Evolutionary conservation across 2,329 filamentous ascomycete species (phyloP), one percentile per base, ranked within the genome.

Genomic region (Sporothrix pseudoabietina): DNA sequence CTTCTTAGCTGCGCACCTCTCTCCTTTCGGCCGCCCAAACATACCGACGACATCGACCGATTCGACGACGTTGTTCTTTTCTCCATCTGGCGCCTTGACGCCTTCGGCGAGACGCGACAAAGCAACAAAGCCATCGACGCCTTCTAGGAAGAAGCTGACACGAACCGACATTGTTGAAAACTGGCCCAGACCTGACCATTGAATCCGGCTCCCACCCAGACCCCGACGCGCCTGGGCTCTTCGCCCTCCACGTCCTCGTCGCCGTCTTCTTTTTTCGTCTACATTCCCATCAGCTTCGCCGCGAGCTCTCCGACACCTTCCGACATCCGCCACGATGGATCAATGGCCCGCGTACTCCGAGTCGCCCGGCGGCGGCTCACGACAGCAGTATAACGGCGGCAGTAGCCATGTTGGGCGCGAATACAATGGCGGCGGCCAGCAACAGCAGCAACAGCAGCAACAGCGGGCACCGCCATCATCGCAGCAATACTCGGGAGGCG

Each of bases 321-420:
- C 47, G 41, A 19, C 63, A 16, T 57, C 52, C 12, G n/a, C 69
- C 73, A 69, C 80, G 79, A 87, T 87, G 85, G 85, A 87, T 80
- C 82, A 91, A 85, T 92, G 90, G 90, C 88, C 90, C 83, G 82
- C 87, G 76, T 93, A 92, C 82, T 83, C 87, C 81, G 90, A 92
- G 82, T 84, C 89, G 80, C 82, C 87, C 79, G 86, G 86, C 80
- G 85, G 85, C 79, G 86, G 87, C 80, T 85, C 90, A 79, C 86
- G 88, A 83, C 88, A 90, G 81, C 88, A 90, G 81, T 90, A 88
- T 82, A 85, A 86, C 77, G 81, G 49, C 54, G 82, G 82, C 44
- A 82, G 82, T 47, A 82, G 82, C 77, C 78, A 78, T 71, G 73
- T 77, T 61, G 76, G 75, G 26, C 76, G 78, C 66, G 78, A 77